Evolutionary conservation across 371 early-diverging fungal species (phyloP).

Genomic region (Lichtheimia ramosa): DNA sequence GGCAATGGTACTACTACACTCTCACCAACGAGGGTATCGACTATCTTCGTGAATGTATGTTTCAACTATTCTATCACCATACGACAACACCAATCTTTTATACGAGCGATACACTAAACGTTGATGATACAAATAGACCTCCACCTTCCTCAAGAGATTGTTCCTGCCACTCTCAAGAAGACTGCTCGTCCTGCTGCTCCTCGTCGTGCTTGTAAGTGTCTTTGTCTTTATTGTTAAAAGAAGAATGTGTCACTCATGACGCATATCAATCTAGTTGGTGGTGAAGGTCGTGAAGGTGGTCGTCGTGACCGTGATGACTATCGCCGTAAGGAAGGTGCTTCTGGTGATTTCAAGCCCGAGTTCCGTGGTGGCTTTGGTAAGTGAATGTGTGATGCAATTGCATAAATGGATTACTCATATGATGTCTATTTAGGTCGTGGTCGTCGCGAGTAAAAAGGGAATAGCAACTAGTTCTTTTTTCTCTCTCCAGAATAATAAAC

Average conservation of each 20-base stretch:
- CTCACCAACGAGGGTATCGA: constrained; percentile 97
- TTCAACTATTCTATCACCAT: not conserved
- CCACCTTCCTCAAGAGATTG: constrained; percentile 95
- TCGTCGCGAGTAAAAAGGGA: constrained; percentile 43
- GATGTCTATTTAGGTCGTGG: constrained; percentile 37
- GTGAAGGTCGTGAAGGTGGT: constrained; percentile 52
- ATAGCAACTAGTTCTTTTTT: not conserved
- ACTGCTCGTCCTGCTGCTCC: constrained; percentile 74
- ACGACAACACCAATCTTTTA: too few relatives aligned
- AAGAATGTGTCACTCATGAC: not conserved
- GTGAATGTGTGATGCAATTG: constrained; percentile 2
- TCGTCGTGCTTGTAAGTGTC: constrained; percentile 61
- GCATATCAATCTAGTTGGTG: constrained; percentile 16
- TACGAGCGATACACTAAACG: too few relatives aligned
- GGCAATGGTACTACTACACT: constrained; percentile 99
- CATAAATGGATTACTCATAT: too few relatives aligned
- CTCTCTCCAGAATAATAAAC: not conserved
- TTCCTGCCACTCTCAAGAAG: constrained; percentile 97
- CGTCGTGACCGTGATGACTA: constrained; percentile 83
- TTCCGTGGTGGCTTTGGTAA: constrained; percentile 86
- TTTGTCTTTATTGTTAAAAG: not conserved
- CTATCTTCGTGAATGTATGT: constrained; percentile 89
- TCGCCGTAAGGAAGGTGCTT: constrained; percentile 93
- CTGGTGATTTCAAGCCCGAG: constrained; percentile 93
- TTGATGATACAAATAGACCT: constrained; percentile 53